These are phyloP conservation scores for Aspergillus aculeatinus DNA, from an alignment of 2,329 filamentous ascomycete species.

Conservation along the genomic window DNA sequence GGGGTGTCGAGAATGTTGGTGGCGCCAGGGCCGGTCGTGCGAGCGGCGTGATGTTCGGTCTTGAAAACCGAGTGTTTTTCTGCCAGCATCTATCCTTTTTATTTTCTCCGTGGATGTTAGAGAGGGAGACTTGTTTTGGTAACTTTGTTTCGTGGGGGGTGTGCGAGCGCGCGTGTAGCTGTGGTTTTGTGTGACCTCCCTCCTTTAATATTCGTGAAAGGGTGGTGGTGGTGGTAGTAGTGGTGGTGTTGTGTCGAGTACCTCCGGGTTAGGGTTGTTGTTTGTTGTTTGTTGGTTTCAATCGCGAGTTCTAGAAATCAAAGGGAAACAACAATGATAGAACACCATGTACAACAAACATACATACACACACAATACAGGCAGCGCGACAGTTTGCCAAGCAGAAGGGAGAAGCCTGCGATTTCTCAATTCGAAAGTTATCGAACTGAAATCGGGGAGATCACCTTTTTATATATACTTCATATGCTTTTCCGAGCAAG, in stretches of 20 bases:
- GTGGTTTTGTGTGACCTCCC: neutral
- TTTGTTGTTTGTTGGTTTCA: too few species aligned
- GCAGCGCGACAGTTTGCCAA: neutral
- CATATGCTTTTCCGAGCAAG: too few species aligned
- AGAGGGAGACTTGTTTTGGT: neutral
- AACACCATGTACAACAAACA: neutral
- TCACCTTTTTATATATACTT: neutral
- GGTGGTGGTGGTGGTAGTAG: too few species aligned
- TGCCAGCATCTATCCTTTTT: slow-evolving; percentile 25
- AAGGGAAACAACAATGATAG: neutral
- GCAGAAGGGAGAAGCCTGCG: too few species aligned
- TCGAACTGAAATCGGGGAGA: neutral
- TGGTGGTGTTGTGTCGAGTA: too few species aligned
- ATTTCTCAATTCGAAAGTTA: too few species aligned
- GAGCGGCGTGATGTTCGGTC: slow-evolving; percentile 11
- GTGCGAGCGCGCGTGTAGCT: neutral
- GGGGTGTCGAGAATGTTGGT: slow-evolving; percentile 27
- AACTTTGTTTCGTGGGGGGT: neutral
- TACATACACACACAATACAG: neutral
- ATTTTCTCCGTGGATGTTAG: too few species aligned
- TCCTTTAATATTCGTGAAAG: too few species aligned
- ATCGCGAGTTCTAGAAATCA: neutral
- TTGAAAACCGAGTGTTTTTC: slow-evolving; percentile 12
- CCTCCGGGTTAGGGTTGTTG: neutral
- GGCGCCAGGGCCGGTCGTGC: neutral